Base-by-base conservation (phyloP, 768 basidiomycete genomes). In the Lyophyllum semitale region DNA sequence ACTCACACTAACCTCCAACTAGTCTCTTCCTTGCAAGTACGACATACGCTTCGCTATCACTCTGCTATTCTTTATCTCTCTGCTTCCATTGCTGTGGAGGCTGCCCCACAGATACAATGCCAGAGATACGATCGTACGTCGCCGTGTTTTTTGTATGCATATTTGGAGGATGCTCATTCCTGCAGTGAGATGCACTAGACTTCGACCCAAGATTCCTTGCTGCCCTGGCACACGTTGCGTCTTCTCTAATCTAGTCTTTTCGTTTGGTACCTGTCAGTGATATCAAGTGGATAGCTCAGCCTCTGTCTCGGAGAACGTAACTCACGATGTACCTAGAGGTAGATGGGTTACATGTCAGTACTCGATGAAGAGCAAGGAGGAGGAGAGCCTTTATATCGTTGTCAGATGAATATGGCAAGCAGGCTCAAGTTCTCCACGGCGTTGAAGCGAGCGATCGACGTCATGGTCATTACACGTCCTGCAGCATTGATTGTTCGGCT, bases 181-280 rank as follows among this genome's bases (percentile, higher is more conserved):
- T 45, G 27, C 20, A 55, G 54, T 13, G 30, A 40, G 48, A 9
- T 55, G 54, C 32, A 55, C 54, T 1, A 55, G 25, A n/a, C 48
- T 55, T 22, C 18, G 5, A 8, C 54, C 54, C n/a, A 44, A 37
- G 17, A 50, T 55, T 8, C 42, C 54, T 3, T 55, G 54, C 29
- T 55, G 41, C 47, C 13, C 48, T 9, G 40, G 47, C 1, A 18
- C 33, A 22, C 43, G 20, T 12, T 50, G 54, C 32, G 23, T 43
- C 13, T 50, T 42, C 48, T 11, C 41, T 11, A n/a, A 15, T 22
- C 32, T 48, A 13, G 22, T n/a, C 4, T 35, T 0, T 20, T 55
- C 41, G 3, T 55, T 55, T 32, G 54, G 54, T 3, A 49, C 44
- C n/a, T 54, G 53, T n/a, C 13, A n/a, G 25, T 41, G 25, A 48